These are phyloP conservation scores for Penicillium decumbens DNA, from an alignment of 2,329 filamentous ascomycete genomes.

Conservation along the genomic window DNA sequence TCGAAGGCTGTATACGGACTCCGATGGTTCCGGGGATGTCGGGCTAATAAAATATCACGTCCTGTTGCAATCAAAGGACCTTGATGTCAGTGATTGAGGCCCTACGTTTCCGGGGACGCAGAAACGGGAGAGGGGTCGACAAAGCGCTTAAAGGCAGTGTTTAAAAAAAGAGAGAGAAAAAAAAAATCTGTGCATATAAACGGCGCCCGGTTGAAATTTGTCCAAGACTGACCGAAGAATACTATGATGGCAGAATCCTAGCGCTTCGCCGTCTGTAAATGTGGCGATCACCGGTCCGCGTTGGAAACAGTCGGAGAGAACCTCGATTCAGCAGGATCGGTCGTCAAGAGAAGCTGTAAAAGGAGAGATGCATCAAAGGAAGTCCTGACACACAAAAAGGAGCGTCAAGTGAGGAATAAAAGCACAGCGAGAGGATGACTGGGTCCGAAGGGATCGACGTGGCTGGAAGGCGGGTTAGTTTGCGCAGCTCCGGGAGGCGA, in stretches of 20 bases:
- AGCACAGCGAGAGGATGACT: slow-evolving; percentile 23
- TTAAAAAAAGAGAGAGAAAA: background rate
- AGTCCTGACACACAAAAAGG: slow-evolving; percentile 12
- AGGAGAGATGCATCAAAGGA: slow-evolving; percentile 10
- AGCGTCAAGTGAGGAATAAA: slow-evolving; percentile 21
- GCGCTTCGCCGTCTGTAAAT: slow-evolving; percentile 1
- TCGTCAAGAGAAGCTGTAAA: slow-evolving; percentile 8
- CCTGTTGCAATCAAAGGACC: background rate
- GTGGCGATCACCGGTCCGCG: slow-evolving; percentile 13
- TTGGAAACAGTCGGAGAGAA: slow-evolving; percentile 6
- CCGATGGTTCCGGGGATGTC: background rate
- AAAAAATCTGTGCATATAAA: background rate
- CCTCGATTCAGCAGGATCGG: background rate
- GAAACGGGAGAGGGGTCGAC: slow-evolving; percentile 19
- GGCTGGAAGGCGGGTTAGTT: slow-evolving; percentile 32
- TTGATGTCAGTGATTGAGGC: slow-evolving; percentile 10
- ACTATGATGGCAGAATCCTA: background rate
- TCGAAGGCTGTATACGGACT: background rate
- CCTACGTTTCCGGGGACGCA: background rate
- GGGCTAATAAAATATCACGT: background rate
- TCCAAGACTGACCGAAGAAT: background rate
- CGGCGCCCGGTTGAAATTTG: background rate
- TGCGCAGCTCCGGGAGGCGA: slow-evolving; percentile 25
- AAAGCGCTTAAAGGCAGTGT: slow-evolving; percentile 8
- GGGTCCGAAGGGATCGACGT: slow-evolving; percentile 37